These are phyloP conservation scores for Aegilops tauschii DNA, from an alignment of 176 grass and related monocot species.

Conservation along the genomic window DNA sequence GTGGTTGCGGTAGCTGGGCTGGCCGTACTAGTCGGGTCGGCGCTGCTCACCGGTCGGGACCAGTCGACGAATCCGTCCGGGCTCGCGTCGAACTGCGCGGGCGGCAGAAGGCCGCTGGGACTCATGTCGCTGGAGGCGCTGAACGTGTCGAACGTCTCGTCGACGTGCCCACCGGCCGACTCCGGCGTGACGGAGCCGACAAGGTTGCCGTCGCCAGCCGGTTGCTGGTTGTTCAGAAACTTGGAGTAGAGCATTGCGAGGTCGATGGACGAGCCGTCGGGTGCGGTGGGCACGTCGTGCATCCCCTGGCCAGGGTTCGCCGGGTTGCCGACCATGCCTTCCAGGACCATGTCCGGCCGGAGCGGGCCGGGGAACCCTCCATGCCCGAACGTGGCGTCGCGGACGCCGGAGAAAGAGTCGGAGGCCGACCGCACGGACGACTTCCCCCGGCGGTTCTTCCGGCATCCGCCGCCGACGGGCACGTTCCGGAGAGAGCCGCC, in stretches of 20 bases:
- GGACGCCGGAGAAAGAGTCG: constrained; percentile 8
- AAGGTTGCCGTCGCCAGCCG: background rate
- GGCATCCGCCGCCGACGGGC: constrained; percentile 70
- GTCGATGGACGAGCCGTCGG: constrained; percentile 52
- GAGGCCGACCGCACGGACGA: constrained; percentile 19
- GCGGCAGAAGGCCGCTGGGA: background rate
- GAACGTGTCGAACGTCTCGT: constrained; percentile 51
- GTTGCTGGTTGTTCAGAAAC: constrained; percentile 42
- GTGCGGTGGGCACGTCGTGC: background rate
- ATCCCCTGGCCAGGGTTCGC: constrained; percentile 13
- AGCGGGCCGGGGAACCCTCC: constrained; percentile 36
- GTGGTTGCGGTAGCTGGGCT: constrained; percentile 18
- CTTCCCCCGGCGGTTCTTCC: constrained; percentile 75
- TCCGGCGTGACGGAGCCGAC: constrained; percentile 5
- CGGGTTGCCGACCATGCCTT: constrained; percentile 55
- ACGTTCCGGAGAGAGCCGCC: constrained; percentile 93
- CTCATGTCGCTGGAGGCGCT: constrained; percentile 40
- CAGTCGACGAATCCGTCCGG: constrained; percentile 45
- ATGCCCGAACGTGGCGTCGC: constrained; percentile 32
- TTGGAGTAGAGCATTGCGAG: constrained; percentile 69
- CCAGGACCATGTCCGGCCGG: constrained; percentile 68
- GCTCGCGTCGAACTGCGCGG: constrained; percentile 16
- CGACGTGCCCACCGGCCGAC: constrained; percentile 19
- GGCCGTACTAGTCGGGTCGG: constrained; percentile 21
- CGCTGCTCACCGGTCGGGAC: constrained; percentile 36